phyloP scores from a whole-genome alignment of 1,284 basidiomycete species.

The Somion occarium region DNA sequence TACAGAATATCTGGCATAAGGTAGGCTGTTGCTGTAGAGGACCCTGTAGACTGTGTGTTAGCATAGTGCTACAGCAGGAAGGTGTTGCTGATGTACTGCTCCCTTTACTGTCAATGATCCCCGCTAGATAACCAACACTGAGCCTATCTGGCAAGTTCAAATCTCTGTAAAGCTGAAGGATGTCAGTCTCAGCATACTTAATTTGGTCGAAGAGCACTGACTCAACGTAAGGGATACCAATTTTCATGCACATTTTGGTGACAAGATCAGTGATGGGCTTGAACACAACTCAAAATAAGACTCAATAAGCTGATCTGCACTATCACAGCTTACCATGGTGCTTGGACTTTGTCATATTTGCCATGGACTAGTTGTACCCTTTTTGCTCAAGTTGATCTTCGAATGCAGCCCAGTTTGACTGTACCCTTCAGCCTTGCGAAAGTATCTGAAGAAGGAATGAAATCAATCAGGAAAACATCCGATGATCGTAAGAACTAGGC shows the following conservation, averaged over 20 bases:
- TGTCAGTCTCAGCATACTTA: too few species aligned
- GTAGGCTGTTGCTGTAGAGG: conserved; percentile 37
- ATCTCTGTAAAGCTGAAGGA: conserved; percentile 20
- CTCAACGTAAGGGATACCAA: conserved; percentile 22
- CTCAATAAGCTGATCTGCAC: too few species aligned
- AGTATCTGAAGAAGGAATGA: conserved; percentile 26
- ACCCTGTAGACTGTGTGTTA: neutral
- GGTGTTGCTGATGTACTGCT: neutral
- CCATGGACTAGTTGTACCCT: conserved; percentile 23
- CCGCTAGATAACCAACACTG: conserved; percentile 24
- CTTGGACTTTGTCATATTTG: conserved; percentile 12
- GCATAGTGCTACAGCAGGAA: neutral
- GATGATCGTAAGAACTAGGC: conserved; percentile 1
- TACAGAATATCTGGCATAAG: conserved; percentile 28
- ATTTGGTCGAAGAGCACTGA: too few species aligned
- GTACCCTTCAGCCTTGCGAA: conserved; percentile 27
- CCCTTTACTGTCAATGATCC: conserved; percentile 20
- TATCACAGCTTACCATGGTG: neutral
- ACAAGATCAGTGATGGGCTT: conserved; percentile 14
- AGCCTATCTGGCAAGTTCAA: conserved; percentile 25
- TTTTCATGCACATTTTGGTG: conserved; percentile 13
- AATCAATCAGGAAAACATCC: neutral
- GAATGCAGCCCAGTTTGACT: conserved; percentile 15
- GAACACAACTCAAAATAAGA: too few species aligned
- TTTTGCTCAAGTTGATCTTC: conserved; percentile 10